Conservation (phyloP, 257 asterid species). For the Nemophila menziesii region DNA sequence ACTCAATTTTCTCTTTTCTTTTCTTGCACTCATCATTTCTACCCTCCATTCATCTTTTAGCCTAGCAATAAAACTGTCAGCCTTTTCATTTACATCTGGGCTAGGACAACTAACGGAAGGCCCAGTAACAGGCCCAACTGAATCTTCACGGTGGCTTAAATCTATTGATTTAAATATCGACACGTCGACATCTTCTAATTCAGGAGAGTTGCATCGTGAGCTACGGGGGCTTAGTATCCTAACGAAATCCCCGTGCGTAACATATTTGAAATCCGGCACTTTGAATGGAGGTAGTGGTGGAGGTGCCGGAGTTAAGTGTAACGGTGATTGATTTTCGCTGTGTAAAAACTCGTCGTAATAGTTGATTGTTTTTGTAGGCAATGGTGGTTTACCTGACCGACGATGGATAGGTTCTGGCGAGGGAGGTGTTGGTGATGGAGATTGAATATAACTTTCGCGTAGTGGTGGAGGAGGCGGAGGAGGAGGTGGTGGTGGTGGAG, state of each 20-base stretch:
- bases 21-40: slow-evolving; percentile 57
- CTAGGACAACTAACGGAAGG: slow-evolving; percentile 66
- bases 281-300: slow-evolving; percentile 67
- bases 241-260: slow-evolving; percentile 46
- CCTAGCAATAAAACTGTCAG: slow-evolving; percentile 67
- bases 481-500: slow-evolving; percentile 21
- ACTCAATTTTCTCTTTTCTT: slow-evolving; percentile 22
- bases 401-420: slow-evolving; percentile 15
- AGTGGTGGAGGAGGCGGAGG: slow-evolving; percentile 16
- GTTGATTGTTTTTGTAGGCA: slow-evolving; percentile 33
- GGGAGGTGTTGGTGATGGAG: slow-evolving; percentile 14
- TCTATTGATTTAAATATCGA: slow-evolving; percentile 44
- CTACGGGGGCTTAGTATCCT: slow-evolving; percentile 46
- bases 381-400: slow-evolving; percentile 46
- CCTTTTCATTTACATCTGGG: slow-evolving; percentile 78
- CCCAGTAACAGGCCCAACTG: slow-evolving; percentile 25
- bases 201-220: slow-evolving; percentile 70
- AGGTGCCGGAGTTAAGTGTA: slow-evolving; percentile 52
- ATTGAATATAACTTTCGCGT: not conserved
- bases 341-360: slow-evolving; percentile 20
- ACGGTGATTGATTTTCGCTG: slow-evolving; percentile 56
- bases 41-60: slow-evolving; percentile 65
- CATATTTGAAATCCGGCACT: slow-evolving; percentile 42
- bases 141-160: slow-evolving; percentile 31
- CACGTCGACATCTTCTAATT: slow-evolving; percentile 50